These are phyloP conservation scores for Ogataea trehalophila DNA, from an alignment of 805 yeast genomes.

Conservation along the genomic window DNA sequence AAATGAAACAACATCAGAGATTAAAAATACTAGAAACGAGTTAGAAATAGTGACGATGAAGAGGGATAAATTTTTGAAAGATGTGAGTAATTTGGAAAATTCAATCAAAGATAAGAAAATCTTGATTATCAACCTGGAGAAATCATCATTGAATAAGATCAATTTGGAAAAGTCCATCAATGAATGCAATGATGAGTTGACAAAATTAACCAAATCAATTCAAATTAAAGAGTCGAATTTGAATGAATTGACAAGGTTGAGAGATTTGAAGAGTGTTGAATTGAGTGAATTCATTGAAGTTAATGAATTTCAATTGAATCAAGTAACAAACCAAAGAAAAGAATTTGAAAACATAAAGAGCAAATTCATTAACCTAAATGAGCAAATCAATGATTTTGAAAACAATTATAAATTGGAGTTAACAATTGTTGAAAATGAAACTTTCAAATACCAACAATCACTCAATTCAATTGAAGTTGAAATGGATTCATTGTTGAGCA, in stretches of 20 bases:
- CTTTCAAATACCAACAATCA: constrained; percentile 9
- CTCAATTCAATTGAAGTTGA: constrained; percentile 27
- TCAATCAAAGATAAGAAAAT: constrained; percentile 49
- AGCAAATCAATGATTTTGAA: constrained; percentile 38
- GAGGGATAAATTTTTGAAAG: constrained; percentile 41
- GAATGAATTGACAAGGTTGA: constrained; percentile 14
- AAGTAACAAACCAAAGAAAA: constrained; percentile 17
- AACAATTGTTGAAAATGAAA: constrained; percentile 11
- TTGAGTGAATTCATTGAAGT: constrained; percentile 12
- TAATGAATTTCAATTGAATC: constrained; percentile 19
- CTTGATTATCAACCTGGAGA: constrained; percentile 48
- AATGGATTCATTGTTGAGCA: constrained; percentile 29
- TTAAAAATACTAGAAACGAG: constrained; percentile 36
- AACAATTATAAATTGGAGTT: constrained; percentile 6
- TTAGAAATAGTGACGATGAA: constrained; percentile 33
- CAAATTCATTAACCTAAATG: constrained; percentile 37
- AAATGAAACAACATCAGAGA: constrained; percentile 32
- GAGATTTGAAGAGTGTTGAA: constrained; percentile 3
- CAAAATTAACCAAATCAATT: constrained; percentile 16
- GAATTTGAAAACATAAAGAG: constrained; percentile 36
- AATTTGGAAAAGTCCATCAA: constrained; percentile 34
- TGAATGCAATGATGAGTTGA: constrained; percentile 11
- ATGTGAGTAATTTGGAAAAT: constrained; percentile 42
- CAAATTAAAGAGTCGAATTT: constrained; percentile 1
- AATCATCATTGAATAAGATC: constrained; percentile 42